Base-by-base conservation (phyloP, 1,139 yeast genomes). In the Yamadazyma jaroonii region DNA sequence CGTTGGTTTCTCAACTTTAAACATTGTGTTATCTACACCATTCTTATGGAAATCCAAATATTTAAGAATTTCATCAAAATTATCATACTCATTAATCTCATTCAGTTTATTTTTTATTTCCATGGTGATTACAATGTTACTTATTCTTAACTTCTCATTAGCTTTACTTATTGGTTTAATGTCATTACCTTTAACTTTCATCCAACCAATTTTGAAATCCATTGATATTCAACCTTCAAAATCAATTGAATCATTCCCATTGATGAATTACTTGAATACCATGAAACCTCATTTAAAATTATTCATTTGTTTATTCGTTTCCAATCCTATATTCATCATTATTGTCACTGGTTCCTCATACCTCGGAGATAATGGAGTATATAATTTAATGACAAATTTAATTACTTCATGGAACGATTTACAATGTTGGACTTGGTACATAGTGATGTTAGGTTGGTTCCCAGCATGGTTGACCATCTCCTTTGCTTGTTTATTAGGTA, bases 401-500 rank as follows among this genome's bases (percentile, higher is more conserved):
- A 57, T 81, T 11, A 67, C 75, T 21, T 79, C 89, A 2, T 86
- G 92, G 85, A 56, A 67, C 25, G 79, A 81, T 27, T 63, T 86
- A 39, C 86, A 84, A 45, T 82, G 86, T 44, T 88, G 96, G 94
- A 86, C 96, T 0, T 88, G 96, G 95, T 74, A 77, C 41, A 76
- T 87, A 14, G 59, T 89, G 4, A 68, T 80, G 35, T 65, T 84
- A 29, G 84, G 89, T 0, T 89, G 96, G 96, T 62, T 82, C 35
- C 95, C 97, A 1, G 73, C 81, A 2, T 90, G 97, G 97, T 40
- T 79, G 2, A 60, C 75, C 17, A 64, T 77, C 13, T 69, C 77
- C 1, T 36, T 61, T 20, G 53, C 61, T 34, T 56, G 59, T 39
- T 44, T 53, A 7, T 46, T 62, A 28, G 71, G 71, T n/a, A 58